Base-by-base conservation (phyloP, 1,139 yeast genomes). In the Lodderomyces theae region DNA sequence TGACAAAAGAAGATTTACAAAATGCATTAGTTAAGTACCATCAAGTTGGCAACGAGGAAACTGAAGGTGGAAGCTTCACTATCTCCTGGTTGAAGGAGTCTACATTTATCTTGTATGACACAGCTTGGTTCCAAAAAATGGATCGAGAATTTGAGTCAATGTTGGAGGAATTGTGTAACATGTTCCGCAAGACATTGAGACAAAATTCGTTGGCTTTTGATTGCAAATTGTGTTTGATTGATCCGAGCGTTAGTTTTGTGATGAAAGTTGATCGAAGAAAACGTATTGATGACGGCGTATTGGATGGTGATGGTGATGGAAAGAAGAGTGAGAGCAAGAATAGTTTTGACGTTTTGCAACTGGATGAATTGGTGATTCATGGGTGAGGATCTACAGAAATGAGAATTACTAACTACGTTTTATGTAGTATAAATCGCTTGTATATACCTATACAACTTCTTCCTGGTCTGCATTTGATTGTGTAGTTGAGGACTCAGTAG, bases 201-300 rank as follows among this genome's bases (percentile, higher is more conserved):
- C 68, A 63, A 5, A 60, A 61, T 26, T 72, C 72, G 17, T 50
- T 77, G 33, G 81, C 81, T 2, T 72, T 73, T 53, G 74, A 70
- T 44, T 74, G 80, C 51, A 63, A 66, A 40, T 58, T 74, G 43
- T 69, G 77, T 42, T 61, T 66, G 44, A 51, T 74, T 22, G 77
- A 72, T 46, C 61, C 52, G 2, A 58, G 58, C 16, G 40, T 40
- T 16, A 33, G 39, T 9, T 46, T 36, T 37, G 34, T 71, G n/a
- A 56, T 70, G 44, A 71, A 69, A 45, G 51, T 54, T 3, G 74
- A 42, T 33, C 31, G 43, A 29, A 22, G 23, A 10, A 23, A 16
- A 25, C 13, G 17, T n/a, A 31, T 24, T 19, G 17, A 13, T 16
- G 19, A 28, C 8, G 12, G 29, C 5, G 29, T 3, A 2, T 2